Evolutionary conservation across 2,329 filamentous ascomycete species (phyloP), one percentile per base, ranked within the genome.

Genomic region (Cytospora paraplurivora): DNA sequence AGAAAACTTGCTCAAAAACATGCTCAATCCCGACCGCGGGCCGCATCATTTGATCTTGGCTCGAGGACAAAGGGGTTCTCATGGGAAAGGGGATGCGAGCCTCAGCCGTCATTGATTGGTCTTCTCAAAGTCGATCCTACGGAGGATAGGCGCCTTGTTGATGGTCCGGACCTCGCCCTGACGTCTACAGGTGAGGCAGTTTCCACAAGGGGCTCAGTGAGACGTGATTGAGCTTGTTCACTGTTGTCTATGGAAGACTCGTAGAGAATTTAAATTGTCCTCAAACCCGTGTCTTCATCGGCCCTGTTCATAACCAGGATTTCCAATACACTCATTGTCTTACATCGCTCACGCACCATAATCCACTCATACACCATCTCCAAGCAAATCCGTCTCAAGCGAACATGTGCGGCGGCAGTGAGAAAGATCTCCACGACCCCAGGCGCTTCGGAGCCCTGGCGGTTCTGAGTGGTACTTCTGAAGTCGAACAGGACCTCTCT

Each of bases 371-470:
- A 47, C 21, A 37, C 35, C 35, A 6, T 8, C 8, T 37, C 2
- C 35, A 8, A 47, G 17, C 8, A 7, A 55, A 13, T 15, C 10
- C 21, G 8, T 50, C 7, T 21, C n/a, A 12, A 3, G 44, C 44
- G 38, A 52, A 11, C 35, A 64, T 64, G 62, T 64, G 62, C 52
- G 41, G 62, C 38, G 62, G 62, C 37, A 61, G 52, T 33, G 57
- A 64, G 7, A 56, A 52, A 21, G 62, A 64, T 15, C 52, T 64
- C 17, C 27, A 58, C 13, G 63, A 65, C 21, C 59, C 63, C 6
- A 32, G 56, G 37, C 59, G 63, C 11, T 47, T 59, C 41, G 63
- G 63, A 15, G 63, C 63, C 49, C 60, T 65, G 11, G 63, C 63
- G 27, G 63, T 65, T 21, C 49, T 65, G 35, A 52, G 44, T 27